Percentiles rank a stretch among this genome's conserved stretches.
phyloP scores from a whole-genome alignment of 169 alveolate genomes.

The Plasmodium knowlesi region DNA sequence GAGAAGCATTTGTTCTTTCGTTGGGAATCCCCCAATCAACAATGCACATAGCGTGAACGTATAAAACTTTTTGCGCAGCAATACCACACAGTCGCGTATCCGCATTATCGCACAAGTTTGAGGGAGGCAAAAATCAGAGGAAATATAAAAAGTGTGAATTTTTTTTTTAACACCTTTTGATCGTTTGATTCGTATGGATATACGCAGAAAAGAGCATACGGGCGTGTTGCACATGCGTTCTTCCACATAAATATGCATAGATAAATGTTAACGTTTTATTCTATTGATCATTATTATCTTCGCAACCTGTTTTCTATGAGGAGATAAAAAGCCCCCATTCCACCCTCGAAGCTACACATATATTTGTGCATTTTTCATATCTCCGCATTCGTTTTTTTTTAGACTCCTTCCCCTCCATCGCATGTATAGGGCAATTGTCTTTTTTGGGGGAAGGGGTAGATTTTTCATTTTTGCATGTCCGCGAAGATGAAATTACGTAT shows the following conservation, averaged over 20 bases:
- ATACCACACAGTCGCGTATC: not conserved
- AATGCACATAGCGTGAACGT: not conserved
- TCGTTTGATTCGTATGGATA: not conserved
- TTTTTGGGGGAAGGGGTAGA: not conserved
- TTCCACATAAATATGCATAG: not conserved
- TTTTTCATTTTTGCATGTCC: not conserved
- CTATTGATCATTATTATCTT: not conserved
- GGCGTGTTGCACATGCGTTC: not conserved
- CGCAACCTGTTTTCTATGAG: not conserved
- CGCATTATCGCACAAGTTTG: not conserved
- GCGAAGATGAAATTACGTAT: not conserved
- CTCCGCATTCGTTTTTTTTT: not conserved
- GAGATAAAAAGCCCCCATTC: not conserved
- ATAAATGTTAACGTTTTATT: not conserved
- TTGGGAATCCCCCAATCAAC: not conserved
- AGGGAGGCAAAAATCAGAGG: not conserved
- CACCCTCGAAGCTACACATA: not conserved
- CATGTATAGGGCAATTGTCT: not conserved
- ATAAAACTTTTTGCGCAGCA: not conserved
- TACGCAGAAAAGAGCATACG: not conserved
- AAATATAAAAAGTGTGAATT: not conserved
- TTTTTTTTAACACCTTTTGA: not conserved
- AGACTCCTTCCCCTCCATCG: not conserved
- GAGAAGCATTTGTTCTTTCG: not conserved
- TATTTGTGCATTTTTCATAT: not conserved